Conservation (phyloP, 768 basidiomycete genomes). For the Neoboletus subvelutipes region DNA sequence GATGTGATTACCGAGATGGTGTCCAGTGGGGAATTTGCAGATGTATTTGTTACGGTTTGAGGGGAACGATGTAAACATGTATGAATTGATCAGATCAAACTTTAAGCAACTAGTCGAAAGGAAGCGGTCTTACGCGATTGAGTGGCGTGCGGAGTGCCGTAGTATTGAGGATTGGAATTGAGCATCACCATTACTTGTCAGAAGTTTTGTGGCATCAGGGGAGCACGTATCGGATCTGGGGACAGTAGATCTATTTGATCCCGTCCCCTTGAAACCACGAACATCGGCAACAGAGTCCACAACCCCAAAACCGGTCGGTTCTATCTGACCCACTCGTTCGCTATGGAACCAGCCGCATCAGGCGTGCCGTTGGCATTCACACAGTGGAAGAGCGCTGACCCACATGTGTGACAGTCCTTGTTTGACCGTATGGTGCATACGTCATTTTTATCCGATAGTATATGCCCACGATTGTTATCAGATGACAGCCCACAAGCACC, state of each 20-base stretch:
- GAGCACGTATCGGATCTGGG: constrained; percentile 8
- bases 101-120: not conserved
- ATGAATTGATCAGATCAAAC: constrained; percentile 1
- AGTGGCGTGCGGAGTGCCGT: not conserved
- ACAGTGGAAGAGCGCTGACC: not conserved
- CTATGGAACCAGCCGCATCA: not conserved
- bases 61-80: not conserved
- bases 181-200: no score
- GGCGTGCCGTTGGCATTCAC: not conserved
- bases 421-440: not conserved
- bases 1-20: constrained; percentile 92
- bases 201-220: constrained; percentile 5
- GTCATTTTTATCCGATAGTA: not conserved
- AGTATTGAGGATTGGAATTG: constrained; percentile 5
- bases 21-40: constrained; percentile 71
- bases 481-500: not conserved
- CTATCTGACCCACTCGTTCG: not conserved
- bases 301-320: not conserved
- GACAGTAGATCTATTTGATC: not conserved
- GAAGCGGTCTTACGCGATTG: not conserved
- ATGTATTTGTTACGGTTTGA: constrained; percentile 31
- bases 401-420: no score
- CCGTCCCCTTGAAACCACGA: not conserved
- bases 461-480: not conserved
- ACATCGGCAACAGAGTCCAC: not conserved